Percentiles rank a stretch among this genome's conserved stretches.
These are phyloP conservation scores for Iris pallida DNA, from an alignment of 116 monocot species.

Conservation along the genomic window DNA sequence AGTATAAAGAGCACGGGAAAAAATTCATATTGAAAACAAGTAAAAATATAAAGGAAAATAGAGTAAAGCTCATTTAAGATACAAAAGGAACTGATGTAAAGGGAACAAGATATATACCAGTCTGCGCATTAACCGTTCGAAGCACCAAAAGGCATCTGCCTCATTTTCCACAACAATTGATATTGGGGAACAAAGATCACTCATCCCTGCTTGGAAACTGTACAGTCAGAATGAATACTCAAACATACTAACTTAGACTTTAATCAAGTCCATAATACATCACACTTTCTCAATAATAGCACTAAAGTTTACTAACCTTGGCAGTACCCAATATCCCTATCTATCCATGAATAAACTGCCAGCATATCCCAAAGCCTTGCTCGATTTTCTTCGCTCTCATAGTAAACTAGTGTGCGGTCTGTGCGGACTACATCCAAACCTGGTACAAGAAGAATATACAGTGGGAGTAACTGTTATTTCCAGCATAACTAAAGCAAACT, in stretches of 20 bases:
- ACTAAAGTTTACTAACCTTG: constrained; percentile 51
- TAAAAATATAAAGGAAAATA: background rate
- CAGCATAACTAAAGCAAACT: too few species aligned
- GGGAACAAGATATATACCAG: constrained; percentile 33
- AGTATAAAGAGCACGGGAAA: background rate
- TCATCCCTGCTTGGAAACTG: constrained; percentile 68
- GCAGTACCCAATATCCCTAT: constrained; percentile 87
- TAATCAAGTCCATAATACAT: background rate
- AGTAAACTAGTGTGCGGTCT: constrained; percentile 72
- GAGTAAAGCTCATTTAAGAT: background rate
- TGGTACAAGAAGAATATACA: constrained; percentile 20
- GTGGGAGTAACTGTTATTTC: background rate
- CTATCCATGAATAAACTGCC: constrained; percentile 88
- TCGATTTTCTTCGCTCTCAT: constrained; percentile 64
- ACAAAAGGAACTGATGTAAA: background rate
- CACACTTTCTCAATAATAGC: background rate
- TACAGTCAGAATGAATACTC: constrained; percentile 8
- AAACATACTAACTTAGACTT: constrained; percentile 7
- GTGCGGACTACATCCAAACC: constrained; percentile 90
- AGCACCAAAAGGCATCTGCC: constrained; percentile 99
- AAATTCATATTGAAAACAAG: background rate
- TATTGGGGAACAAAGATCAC: constrained; percentile 95
- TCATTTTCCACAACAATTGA: constrained; percentile 81
- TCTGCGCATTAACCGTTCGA: constrained; percentile 86
- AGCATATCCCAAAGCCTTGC: constrained; percentile 86